Conservation (phyloP, 352 stramenopile genomes). For the Phytophthora colocasiae region DNA sequence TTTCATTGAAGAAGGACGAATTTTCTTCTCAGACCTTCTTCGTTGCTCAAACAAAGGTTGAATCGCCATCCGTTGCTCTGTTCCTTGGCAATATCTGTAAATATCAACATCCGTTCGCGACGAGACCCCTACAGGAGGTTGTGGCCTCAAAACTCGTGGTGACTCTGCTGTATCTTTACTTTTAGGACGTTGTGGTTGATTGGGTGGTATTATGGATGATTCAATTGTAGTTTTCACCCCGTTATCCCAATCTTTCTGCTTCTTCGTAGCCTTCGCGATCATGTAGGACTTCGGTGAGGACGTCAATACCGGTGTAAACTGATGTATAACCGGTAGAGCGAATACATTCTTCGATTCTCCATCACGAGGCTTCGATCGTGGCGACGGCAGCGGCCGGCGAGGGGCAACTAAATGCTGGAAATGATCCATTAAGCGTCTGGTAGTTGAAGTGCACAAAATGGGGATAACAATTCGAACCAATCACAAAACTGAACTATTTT, state of each 20-base stretch:
- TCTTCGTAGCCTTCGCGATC: constrained; percentile 19
- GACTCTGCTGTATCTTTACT: constrained; percentile 35
- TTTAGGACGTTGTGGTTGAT: constrained; percentile 19
- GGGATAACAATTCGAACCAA: neutral
- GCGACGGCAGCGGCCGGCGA: constrained; percentile 30
- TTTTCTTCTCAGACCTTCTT: constrained; percentile 42
- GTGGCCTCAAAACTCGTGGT: constrained; percentile 37
- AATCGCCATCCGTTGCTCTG: constrained; percentile 71
- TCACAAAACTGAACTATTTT: constrained; percentile 14
- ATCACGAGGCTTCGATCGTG: constrained; percentile 48
- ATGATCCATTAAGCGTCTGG: constrained; percentile 19
- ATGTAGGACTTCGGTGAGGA: constrained; percentile 46
- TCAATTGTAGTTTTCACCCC: neutral
- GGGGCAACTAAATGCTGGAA: constrained; percentile 23
- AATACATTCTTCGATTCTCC: constrained; percentile 48
- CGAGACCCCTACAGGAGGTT: constrained; percentile 50
- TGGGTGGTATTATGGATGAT: constrained; percentile 2
- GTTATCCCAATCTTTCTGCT: neutral
- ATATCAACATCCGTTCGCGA: constrained; percentile 63
- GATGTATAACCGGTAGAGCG: constrained; percentile 62
- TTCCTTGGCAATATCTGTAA: constrained; percentile 64
- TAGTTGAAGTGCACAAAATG: constrained; percentile 31
- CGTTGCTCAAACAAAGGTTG: constrained; percentile 74
- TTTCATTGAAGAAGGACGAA: constrained; percentile 32
- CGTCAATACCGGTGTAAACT: constrained; percentile 68